phyloP scores from a whole-genome alignment of 805 yeast genomes.

The Candida yuanshanica region DNA sequence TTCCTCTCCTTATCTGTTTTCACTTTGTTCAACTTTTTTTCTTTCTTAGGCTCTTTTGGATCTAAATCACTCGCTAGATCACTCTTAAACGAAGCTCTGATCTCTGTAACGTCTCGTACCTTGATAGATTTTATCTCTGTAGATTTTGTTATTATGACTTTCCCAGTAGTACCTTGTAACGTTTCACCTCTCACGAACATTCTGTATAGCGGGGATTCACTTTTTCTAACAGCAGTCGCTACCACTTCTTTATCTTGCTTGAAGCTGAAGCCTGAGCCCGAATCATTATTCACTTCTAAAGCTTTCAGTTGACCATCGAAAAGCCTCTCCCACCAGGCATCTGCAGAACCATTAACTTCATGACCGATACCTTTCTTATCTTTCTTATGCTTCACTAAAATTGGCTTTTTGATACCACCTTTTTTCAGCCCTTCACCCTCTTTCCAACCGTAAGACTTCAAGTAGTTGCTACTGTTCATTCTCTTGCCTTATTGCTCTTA shows the following conservation, averaged over 20 bases:
- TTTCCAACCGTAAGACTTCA: slow-evolving; percentile 81
- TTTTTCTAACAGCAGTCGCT: slow-evolving; percentile 41
- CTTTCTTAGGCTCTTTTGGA: slow-evolving; percentile 10
- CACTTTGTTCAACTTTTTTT: slow-evolving; percentile 4
- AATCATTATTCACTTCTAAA: slow-evolving; percentile 47
- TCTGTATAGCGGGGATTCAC: slow-evolving; percentile 67
- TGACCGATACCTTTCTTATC: slow-evolving; percentile 91
- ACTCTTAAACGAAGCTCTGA: slow-evolving; percentile 12
- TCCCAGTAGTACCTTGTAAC: slow-evolving; percentile 66
- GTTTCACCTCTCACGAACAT: slow-evolving; percentile 90
- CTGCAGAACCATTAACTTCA: slow-evolving; percentile 48
- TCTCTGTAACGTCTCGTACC: slow-evolving; percentile 9
- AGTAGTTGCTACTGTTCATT: slow-evolving; percentile 69
- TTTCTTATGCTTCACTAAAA: slow-evolving; percentile 83
- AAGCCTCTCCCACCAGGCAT: slow-evolving; percentile 95
- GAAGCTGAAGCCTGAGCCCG: slow-evolving; percentile 37
- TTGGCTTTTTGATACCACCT: slow-evolving; percentile 82
- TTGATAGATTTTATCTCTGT: background rate
- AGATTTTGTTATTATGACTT: slow-evolving; percentile 16
- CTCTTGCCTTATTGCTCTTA: too few species aligned
- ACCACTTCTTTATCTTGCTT: slow-evolving; percentile 45
- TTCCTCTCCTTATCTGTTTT: slow-evolving; percentile 11
- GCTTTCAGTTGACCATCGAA: slow-evolving; percentile 90
- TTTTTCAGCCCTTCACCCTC: slow-evolving; percentile 80
- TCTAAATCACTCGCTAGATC: background rate